Base-by-base conservation (phyloP, 495 filamentous ascomycete genomes). In the Aspergillus nidulans region DNA sequence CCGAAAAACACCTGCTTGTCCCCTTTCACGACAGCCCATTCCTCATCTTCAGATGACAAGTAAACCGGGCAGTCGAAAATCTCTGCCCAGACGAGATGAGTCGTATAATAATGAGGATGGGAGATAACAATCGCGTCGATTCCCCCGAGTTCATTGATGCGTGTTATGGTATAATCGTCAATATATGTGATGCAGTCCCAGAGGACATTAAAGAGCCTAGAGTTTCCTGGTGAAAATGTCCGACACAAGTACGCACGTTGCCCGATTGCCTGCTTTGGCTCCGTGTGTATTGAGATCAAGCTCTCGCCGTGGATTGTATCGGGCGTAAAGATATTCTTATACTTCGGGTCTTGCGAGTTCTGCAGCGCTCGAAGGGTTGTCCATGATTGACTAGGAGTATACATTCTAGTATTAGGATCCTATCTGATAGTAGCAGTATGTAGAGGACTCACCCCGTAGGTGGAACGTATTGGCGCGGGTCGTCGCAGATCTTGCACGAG, bases 91-190 rank as follows among this genome's bases (percentile, higher is more conserved):
- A 82, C 77, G 0, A 83, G 57, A 57, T 88, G 81, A 9, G 87
- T 85, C 15, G 80, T 80, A 67, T 88, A 91, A 65, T 85, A 92
- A 64, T 92, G 88, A 30, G 88, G 88, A 65, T 92, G 88, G 0
- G 81, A 85, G 59, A 92, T 90, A 40, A 91, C 82, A 34, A 91
- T 90, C 0, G 81, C 87, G n/a, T 74, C 69, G 3, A 92, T 60
- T 0, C 85, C 86, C 41, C 88, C 88, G 3, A 77, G 53, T 7
- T 52, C 54, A 8, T 68, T 66, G 55, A 85, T 76, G 43, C 55
- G 52, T 0, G 59, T 47, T 10, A 87, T 67, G 0, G 86, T 91
- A 10, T 74, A 73, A 3, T 75, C 67, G 61, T 90, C 85, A 6
- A 91, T 59, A 47, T 77, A 80, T 3, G 85, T 71, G 40, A 92